phyloP scores from a whole-genome alignment of 345 rosid genomes.

The Sisymbrium irio region DNA sequence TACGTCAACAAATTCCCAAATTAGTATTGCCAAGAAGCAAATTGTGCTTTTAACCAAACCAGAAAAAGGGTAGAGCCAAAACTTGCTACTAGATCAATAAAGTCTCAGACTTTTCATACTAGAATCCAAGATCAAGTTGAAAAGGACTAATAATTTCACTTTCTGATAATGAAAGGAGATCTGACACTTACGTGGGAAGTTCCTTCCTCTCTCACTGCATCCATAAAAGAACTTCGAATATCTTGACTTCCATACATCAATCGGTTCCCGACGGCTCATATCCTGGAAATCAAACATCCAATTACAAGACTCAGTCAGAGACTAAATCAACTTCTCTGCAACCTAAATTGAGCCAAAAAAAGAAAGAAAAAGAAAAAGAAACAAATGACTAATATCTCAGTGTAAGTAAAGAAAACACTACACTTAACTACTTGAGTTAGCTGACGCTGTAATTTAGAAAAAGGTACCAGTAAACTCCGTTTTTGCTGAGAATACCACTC shows the following conservation, averaged over 20 bases:
- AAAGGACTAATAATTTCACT: constrained; percentile 8
- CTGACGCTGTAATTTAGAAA: not conserved
- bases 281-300: constrained; percentile 41
- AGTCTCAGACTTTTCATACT: constrained; percentile 12
- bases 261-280: constrained; percentile 45
- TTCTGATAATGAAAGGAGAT: not conserved
- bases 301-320: not conserved
- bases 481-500: constrained; percentile 94
- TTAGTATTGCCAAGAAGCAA: not conserved
- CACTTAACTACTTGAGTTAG: not conserved
- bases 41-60: constrained; percentile 13
- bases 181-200: constrained; percentile 59
- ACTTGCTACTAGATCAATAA: constrained; percentile 13
- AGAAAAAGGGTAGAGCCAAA: not conserved
- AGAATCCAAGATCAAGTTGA: not conserved
- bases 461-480: constrained; percentile 55
- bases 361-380: not conserved
- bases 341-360: not conserved
- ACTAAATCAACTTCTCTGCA: not conserved
- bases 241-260: constrained; percentile 91
- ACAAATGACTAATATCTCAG: too few relatives aligned
- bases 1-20: constrained; percentile 2
- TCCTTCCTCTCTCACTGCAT: constrained; percentile 78
- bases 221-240: constrained; percentile 61
- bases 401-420: constrained; percentile 1